Evolutionary conservation across 805 yeast species (phyloP).

Genomic region (Millerozyma acaciae): DNA sequence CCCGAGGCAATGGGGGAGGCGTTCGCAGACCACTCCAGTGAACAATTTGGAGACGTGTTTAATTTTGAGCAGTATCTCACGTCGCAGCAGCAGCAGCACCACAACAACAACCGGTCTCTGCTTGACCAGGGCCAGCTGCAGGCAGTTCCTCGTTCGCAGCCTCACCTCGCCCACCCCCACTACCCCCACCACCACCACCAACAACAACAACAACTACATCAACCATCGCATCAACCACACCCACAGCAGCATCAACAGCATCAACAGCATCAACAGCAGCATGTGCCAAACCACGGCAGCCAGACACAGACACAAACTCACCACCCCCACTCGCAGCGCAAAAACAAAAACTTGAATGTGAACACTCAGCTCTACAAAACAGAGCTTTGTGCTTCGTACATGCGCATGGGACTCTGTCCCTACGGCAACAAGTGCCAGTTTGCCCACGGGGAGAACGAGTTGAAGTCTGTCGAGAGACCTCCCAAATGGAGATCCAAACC

Average conservation of each 20-base stretch:
- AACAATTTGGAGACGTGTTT: constrained; percentile 10
- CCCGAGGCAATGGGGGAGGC: too few relatives aligned
- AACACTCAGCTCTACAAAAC: constrained; percentile 82
- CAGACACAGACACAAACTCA: too few relatives aligned
- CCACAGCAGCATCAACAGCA: too few relatives aligned
- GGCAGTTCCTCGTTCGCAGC: too few relatives aligned
- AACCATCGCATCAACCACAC: too few relatives aligned
- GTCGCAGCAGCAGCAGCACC: constrained; percentile 5
- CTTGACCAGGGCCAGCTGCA: constrained; percentile 12
- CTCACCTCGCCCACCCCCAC: too few relatives aligned
- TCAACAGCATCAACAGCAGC: constrained; percentile 2
- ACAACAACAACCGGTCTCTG: constrained; percentile 8
- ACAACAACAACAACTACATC: too few relatives aligned
- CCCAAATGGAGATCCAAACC: constrained; percentile 88
- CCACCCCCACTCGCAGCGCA: constrained; percentile 4
- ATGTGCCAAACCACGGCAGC: constrained; percentile 1
- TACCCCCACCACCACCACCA: too few relatives aligned
- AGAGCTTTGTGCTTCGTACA: constrained; percentile 78
- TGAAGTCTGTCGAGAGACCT: constrained; percentile 68
- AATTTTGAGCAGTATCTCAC: constrained; percentile 10
- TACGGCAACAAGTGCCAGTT: constrained; percentile 91
- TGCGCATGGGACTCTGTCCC: constrained; percentile 67
- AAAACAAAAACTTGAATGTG: constrained; percentile 17
- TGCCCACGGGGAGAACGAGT: constrained; percentile 83
- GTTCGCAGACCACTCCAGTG: too few relatives aligned